Conservation (phyloP, 768 basidiomycete species). For the Ramaria rubella region DNA sequence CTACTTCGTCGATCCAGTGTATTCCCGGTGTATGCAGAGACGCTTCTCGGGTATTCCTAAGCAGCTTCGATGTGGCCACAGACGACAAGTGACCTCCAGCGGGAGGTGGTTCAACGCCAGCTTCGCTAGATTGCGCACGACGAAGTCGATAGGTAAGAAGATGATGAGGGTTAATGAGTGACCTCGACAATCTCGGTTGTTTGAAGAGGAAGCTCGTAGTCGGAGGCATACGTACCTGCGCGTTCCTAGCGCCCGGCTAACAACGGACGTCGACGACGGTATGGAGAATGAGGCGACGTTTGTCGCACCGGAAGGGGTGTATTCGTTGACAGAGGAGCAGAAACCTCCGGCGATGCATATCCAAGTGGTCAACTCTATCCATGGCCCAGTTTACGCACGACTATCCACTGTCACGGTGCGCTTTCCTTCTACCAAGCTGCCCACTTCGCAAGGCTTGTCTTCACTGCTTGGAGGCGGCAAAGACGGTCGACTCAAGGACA, state of each 20-base stretch:
- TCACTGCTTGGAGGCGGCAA: constrained; percentile 56
- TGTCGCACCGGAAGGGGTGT: constrained; percentile 85
- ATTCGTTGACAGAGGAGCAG: constrained; percentile 83
- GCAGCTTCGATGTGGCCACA: constrained; percentile 61
- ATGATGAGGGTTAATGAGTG: background rate
- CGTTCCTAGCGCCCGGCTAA: background rate
- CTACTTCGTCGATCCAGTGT: constrained; percentile 60
- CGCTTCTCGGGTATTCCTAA: constrained; percentile 58
- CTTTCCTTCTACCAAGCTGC: constrained; percentile 51
- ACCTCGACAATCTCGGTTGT: background rate
- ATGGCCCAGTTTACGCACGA: constrained; percentile 40
- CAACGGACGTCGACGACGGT: background rate
- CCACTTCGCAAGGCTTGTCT: constrained; percentile 53
- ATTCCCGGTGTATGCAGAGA: constrained; percentile 70
- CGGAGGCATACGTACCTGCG: background rate
- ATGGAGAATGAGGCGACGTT: constrained; percentile 85
- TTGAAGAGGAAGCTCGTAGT: background rate
- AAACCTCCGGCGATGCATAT: constrained; percentile 49
- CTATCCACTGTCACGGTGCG: constrained; percentile 56
- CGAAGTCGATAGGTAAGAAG: background rate
- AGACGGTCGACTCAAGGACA: constrained; percentile 9
- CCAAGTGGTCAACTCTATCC: constrained; percentile 25
- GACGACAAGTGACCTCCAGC: constrained; percentile 72
- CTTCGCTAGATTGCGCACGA: background rate
- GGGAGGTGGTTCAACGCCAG: constrained; percentile 46